phyloP scores from a whole-genome alignment of 2,329 filamentous ascomycete genomes.

The Fusarium sp. region DNA sequence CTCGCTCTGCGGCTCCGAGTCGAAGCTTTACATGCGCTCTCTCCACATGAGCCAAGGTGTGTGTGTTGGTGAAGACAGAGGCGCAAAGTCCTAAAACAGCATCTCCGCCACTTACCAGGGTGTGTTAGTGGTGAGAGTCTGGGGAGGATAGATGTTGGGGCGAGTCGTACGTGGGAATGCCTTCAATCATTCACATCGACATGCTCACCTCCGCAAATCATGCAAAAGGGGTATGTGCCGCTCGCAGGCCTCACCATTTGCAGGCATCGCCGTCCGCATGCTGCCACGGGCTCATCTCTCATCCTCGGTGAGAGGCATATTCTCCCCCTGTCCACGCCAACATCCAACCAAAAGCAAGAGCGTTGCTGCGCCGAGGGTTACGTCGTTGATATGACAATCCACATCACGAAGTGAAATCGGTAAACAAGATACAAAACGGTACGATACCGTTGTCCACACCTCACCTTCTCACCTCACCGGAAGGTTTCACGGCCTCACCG shows the following conservation, averaged over 20 bases:
- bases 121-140: background rate
- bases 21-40: background rate
- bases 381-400: constrained; percentile 9
- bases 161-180: constrained; percentile 6
- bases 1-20: background rate
- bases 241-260: constrained; percentile 5
- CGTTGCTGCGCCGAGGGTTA: background rate
- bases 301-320: constrained; percentile 23
- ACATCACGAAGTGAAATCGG: constrained; percentile 11
- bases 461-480: constrained; percentile 23
- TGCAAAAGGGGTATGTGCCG: background rate
- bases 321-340: background rate
- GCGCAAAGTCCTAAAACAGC: constrained; percentile 2
- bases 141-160: background rate
- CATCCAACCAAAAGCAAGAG: background rate
- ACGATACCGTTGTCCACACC: constrained; percentile 12
- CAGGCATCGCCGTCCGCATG: constrained; percentile 1
- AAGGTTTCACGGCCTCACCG: constrained; percentile 1
- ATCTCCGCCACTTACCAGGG: background rate
- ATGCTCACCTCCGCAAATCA: constrained; percentile 2
- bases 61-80: background rate
- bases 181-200: constrained; percentile 1
- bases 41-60: background rate
- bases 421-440: constrained; percentile 8
- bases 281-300: constrained; percentile 1